Conservation (phyloP, 768 basidiomycete genomes). For the Hygrophoropsis aurantiaca region DNA sequence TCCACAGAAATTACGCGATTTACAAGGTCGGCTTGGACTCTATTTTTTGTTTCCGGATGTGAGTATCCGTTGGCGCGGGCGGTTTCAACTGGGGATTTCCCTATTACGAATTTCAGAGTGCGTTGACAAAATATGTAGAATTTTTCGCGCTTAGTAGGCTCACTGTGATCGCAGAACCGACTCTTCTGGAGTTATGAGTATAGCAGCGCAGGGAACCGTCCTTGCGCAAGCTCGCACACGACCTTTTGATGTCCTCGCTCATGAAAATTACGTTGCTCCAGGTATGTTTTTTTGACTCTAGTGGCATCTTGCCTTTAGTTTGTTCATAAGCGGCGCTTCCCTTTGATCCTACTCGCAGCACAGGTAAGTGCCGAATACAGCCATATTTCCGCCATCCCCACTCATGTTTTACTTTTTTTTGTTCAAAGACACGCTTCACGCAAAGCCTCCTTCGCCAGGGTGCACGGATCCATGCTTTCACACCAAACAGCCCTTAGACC, state of each 20-base stretch:
- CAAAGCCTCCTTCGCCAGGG: slow-evolving; percentile 59
- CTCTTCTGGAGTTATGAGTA: slow-evolving; percentile 46
- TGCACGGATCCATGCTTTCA: slow-evolving; percentile 55
- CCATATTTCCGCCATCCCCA: slow-evolving; percentile 4
- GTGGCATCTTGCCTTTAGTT: slow-evolving; percentile 13
- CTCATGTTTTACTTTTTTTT: background rate
- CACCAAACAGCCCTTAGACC: slow-evolving; percentile 34
- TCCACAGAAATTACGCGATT: slow-evolving; percentile 75
- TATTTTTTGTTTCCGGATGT: slow-evolving; percentile 93
- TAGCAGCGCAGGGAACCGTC: slow-evolving; percentile 59
- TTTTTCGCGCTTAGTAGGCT: slow-evolving; percentile 12
- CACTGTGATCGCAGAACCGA: slow-evolving; percentile 40
- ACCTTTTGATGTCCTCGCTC: slow-evolving; percentile 76
- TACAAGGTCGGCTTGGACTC: slow-evolving; percentile 76
- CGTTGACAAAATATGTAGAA: slow-evolving; percentile 32
- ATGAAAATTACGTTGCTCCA: slow-evolving; percentile 73
- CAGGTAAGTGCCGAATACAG: background rate
- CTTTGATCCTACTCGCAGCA: slow-evolving; percentile 13
- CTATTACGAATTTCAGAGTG: slow-evolving; percentile 76
- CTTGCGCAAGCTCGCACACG: slow-evolving; percentile 74
- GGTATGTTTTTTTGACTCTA: slow-evolving; percentile 52
- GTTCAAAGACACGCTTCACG: slow-evolving; percentile 51
- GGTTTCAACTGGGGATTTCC: slow-evolving; percentile 71
- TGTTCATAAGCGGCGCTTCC: slow-evolving; percentile 12
- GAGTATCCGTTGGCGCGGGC: slow-evolving; percentile 76